A percentile compares a stretch with the other conserved stretches of the same genome.
These are phyloP conservation scores for Myochromella boudieri DNA, from an alignment of 768 basidiomycete genomes.

Conservation along the genomic window DNA sequence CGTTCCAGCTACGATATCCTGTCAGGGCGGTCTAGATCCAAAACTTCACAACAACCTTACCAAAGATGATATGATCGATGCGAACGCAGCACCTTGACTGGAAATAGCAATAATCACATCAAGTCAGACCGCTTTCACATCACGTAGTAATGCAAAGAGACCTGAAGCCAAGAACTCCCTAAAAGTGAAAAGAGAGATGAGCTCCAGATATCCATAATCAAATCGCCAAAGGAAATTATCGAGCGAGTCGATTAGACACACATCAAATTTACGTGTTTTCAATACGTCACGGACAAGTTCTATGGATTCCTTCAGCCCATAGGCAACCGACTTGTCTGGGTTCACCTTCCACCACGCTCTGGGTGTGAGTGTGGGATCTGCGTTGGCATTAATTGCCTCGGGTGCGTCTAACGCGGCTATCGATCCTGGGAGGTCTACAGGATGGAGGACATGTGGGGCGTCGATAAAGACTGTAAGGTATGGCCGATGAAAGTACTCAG, in stretches of 20 bases:
- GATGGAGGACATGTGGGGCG: constrained; percentile 65
- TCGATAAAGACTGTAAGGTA: constrained; percentile 66
- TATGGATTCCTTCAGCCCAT: constrained; percentile 62
- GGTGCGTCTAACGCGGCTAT: constrained; percentile 31
- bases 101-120: not conserved
- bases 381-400: constrained; percentile 34
- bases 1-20: constrained; percentile 39
- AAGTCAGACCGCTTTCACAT: not conserved
- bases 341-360: constrained; percentile 74
- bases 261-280: constrained; percentile 62
- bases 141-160: constrained; percentile 21
- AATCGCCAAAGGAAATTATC: too few species aligned
- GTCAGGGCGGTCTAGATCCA: too few species aligned
- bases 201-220: constrained; percentile 9
- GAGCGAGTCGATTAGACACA: constrained; percentile 30
- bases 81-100: constrained; percentile 81
- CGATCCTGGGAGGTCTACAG: constrained; percentile 51
- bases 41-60: constrained; percentile 53
- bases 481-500: too few species aligned
- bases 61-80: constrained; percentile 66
- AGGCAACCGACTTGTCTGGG: constrained; percentile 45
- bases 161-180: constrained; percentile 87
- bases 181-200: constrained; percentile 5
- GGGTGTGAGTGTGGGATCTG: constrained; percentile 55
- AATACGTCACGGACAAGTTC: constrained; percentile 55